Conservation (phyloP, 2,329 filamentous ascomycete species). For the Exophiala calicioides region DNA sequence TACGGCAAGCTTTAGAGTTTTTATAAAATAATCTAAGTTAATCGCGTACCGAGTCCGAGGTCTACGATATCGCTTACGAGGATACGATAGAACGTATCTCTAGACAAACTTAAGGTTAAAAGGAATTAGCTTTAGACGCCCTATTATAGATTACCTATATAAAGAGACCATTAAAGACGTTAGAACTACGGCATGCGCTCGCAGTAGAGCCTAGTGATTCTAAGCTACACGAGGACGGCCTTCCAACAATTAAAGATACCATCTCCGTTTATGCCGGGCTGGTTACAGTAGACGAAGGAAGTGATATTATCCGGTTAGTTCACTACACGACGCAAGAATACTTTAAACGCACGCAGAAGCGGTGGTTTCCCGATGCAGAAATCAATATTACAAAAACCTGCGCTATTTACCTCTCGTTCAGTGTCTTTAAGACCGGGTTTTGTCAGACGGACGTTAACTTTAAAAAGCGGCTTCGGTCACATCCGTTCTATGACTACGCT, state of each 20-base stretch:
- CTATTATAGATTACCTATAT: slow-evolving; percentile 30
- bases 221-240: slow-evolving; percentile 26
- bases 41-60: background rate
- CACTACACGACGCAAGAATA: slow-evolving; percentile 53
- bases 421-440: slow-evolving; percentile 15
- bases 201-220: slow-evolving; percentile 25
- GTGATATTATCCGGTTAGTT: slow-evolving; percentile 31
- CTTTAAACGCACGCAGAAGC: slow-evolving; percentile 36
- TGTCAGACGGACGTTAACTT: background rate
- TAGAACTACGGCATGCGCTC: slow-evolving; percentile 33
- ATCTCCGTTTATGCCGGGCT: slow-evolving; percentile 32
- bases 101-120: slow-evolving; percentile 3
- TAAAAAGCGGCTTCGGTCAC: background rate
- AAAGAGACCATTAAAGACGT: slow-evolving; percentile 20
- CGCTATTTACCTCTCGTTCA: slow-evolving; percentile 31
- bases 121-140: slow-evolving; percentile 21
- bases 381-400: slow-evolving; percentile 24
- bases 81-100: slow-evolving; percentile 24
- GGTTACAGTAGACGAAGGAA: slow-evolving; percentile 29
- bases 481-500: background rate
- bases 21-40: background rate
- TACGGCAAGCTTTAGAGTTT: background rate
- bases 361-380: slow-evolving; percentile 27
- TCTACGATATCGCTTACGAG: slow-evolving; percentile 16
- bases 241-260: slow-evolving; percentile 24